Evolutionary conservation across 306 rosid species (phyloP), one percentile per base, ranked within the genome.

Genomic region (Quercus aquifolioides): DNA sequence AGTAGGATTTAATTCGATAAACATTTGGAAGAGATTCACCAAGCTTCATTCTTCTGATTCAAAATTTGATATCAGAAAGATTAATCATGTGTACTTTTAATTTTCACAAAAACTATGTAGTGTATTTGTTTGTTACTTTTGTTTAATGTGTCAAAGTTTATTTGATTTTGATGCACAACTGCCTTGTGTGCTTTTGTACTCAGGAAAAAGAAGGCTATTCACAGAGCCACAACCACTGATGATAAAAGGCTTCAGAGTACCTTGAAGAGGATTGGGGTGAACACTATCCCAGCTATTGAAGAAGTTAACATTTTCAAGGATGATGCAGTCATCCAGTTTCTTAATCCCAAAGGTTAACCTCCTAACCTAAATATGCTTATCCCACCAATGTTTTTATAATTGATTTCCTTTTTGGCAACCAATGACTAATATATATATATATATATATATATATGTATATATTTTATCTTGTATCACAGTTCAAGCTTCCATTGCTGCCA

Each of bases 401-500:
- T 67, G 17, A 4, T 15, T 68, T 35, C 21, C 20, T 30, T 5
- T 35, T 68, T 68, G 3, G 17, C 72, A 35, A 68, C 17, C n/a
- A 35, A 35, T 65, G 52, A 64, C 72, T 65, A 18, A 21, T 4
- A 26, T 25, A 25, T 25, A 25, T 25, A 25, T 25, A 25, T 25
- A 25, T 25, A 25, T 25, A 25, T 25, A 23, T 23, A 23, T 23
- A 23, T 23, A 23, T 23, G n/a, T n/a, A n/a, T n/a, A 23, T 23
- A 23, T 41, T 41, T 38, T 2, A 51, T 59, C 23, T 68, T 81
- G 58, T 65, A 65, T 84, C 84, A 23, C 94, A 95, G 99, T 95
- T 84, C 99, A 95, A 90, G 99, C 99, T 58, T 95, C 98, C 18
- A 91, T 91, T 83, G 98, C 97, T 84, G 98, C 99, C 23, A 95